Conservation (phyloP, 768 basidiomycete species). For the Pleurotus salmoneostramineus region DNA sequence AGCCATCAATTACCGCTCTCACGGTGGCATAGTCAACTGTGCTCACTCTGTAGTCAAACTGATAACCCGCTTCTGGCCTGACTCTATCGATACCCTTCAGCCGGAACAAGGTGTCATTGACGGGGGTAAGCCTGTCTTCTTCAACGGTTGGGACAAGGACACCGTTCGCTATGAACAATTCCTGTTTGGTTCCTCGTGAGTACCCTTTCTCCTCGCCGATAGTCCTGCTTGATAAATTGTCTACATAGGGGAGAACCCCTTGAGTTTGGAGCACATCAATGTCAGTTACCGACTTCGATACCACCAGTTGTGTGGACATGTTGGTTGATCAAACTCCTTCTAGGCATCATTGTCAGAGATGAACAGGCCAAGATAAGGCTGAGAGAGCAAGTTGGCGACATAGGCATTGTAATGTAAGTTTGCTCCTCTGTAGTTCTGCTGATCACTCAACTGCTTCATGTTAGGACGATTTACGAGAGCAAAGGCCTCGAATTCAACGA, state of each 20-base stretch:
- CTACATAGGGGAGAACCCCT: slow-evolving; percentile 38
- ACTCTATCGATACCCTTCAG: slow-evolving; percentile 56
- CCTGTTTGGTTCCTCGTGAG: slow-evolving; percentile 49
- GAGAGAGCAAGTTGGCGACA: slow-evolving; percentile 47
- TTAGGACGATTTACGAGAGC: slow-evolving; percentile 56
- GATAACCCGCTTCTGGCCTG: slow-evolving; percentile 57
- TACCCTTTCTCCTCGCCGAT: not conserved
- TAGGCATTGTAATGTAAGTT: slow-evolving; percentile 56
- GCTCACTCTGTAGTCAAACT: slow-evolving; percentile 64
- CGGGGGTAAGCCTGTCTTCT: slow-evolving; percentile 57
- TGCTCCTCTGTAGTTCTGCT: not conserved
- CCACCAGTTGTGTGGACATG: not conserved
- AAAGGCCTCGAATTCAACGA: slow-evolving; percentile 70
- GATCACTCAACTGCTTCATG: not conserved
- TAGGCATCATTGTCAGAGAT: slow-evolving; percentile 71
- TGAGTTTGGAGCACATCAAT: slow-evolving; percentile 65
- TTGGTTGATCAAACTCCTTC: not conserved
- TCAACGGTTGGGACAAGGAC: slow-evolving; percentile 40
- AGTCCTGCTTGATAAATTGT: not conserved
- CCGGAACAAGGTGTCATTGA: slow-evolving; percentile 53
- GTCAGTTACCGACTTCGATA: slow-evolving; percentile 28
- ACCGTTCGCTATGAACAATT: slow-evolving; percentile 52
- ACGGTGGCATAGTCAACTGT: slow-evolving; percentile 71
- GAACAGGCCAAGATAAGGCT: slow-evolving; percentile 46
- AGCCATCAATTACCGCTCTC: slow-evolving; percentile 63